Evolutionary conservation across 106 monocot genomes (phyloP), one percentile per base, ranked within the genome.

Genomic region (Apostasia shenzhenica): DNA sequence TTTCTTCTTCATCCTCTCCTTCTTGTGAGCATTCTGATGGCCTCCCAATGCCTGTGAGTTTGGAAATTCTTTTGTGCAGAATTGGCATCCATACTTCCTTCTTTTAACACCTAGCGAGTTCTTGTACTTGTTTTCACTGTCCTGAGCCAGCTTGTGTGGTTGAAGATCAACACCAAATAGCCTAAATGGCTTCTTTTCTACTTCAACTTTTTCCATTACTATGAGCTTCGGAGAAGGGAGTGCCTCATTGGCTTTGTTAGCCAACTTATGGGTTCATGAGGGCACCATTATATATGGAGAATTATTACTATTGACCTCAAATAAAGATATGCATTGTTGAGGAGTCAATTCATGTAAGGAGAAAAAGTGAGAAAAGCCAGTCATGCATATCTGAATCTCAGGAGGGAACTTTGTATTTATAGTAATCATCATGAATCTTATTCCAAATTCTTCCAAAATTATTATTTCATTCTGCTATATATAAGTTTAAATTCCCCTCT

Each of bases 11-110:
- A 86, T 75, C 63, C 85, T 85, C 77, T 88, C 92, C 76, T 83
- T 85, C 79, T 88, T 92, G 78, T 92, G 88, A 7, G 92, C 85
- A 63, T 92, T 92, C 70, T 88, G 92, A 62, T 92, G 92, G 9
- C 87, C 91, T 10, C 92, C 88, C 4, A 92, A 73, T 0, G 91
- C 87, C 52, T 92, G 91, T 0, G 88, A 92, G 69, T 83, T 88
- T 4, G 76, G 51, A 64, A 92, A 92, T 61, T 85, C 81, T 63
- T 83, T 88, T 26, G 53, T n/a, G 68, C 92, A 88, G 81, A 81
- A 88, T 26, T 81, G 82, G 67, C 85, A 92, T 3, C 70, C 75
- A 54, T 81, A 86, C 76, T 70, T 85, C 61, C 64, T 82, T 9
- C 56, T 61, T 6, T 72, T 74, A 4, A 40, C 13, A 38, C 46